These are phyloP conservation scores for Cochliopodium minus DNA, from an alignment of 208 protist genomes.

Conservation along the genomic window DNA sequence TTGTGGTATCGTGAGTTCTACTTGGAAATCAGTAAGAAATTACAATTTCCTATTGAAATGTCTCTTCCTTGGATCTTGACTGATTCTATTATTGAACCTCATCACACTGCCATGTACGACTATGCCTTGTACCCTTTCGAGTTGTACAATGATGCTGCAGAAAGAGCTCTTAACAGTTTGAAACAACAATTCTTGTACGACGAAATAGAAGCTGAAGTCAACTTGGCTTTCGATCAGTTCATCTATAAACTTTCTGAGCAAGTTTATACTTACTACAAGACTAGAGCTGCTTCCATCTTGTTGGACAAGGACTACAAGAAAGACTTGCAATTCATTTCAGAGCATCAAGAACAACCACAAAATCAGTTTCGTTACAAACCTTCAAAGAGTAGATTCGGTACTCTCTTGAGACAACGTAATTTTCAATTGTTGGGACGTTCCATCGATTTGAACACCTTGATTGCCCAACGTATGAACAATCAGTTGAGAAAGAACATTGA, in stretches of 20 bases:
- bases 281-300: conserved; percentile 24
- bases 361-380: background rate
- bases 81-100: conserved; percentile 33
- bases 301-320: conserved; percentile 35
- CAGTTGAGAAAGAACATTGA: conserved; percentile 28
- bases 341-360: too few species aligned
- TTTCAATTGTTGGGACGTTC: conserved; percentile 34
- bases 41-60: conserved; percentile 51
- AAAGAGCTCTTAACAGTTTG: conserved; percentile 28
- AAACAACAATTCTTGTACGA: conserved; percentile 40
- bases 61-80: conserved; percentile 52
- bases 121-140: conserved; percentile 33
- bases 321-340: conserved; percentile 14
- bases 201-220: conserved; percentile 50
- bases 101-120: conserved; percentile 23
- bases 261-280: conserved; percentile 40
- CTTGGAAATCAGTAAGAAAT: conserved; percentile 26
- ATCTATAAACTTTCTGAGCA: conserved; percentile 39
- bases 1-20: conserved; percentile 55
- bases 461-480: conserved; percentile 38
- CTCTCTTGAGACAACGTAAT: conserved; percentile 29
- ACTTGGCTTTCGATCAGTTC: conserved; percentile 49
- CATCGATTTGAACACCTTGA: conserved; percentile 29
- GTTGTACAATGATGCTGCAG: conserved; percentile 51
- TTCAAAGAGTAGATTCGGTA: background rate